Evolutionary conservation across 495 filamentous ascomycete species (phyloP), one percentile per base, ranked within the genome.

Genomic region (Pseudoneurospora amorphoporcata): DNA sequence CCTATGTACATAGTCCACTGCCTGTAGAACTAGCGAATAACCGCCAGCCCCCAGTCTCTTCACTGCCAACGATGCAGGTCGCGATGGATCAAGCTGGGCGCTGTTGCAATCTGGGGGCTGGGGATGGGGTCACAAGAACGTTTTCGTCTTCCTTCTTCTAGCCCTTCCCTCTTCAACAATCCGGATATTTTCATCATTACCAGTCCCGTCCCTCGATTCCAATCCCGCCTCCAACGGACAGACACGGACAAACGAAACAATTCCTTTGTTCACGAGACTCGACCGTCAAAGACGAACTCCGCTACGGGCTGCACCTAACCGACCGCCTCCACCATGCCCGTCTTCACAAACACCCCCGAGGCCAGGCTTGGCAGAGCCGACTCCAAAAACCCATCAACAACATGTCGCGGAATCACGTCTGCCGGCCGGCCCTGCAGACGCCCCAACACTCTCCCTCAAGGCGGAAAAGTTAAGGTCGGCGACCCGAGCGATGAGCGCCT

Each of bases 341-440:
- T 91, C 81, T 89, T 92, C 75, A 86, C 90, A 68, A 90, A 92
- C 76, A 97, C 95, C 0, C 95, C 96, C 71, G 95, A 98, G 82
- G 87, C 92, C 19, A 81, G 92, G 32, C 79, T 98, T 43, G 84
- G 86, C 40, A 91, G 94, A 69, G 87, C 89, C 72, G 94, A 97
- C 83, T 94, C 92, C 37, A 91, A 91, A 76, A 90, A 97, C 76
- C 92, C 94, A 38, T 84, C 88, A 2, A 90, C 90, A 69, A 97
- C 95, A 81, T 99, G 96, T 83, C 87, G 88, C 83, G 95, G 95
- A 23, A 88, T 98, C 74, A 97, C 93, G 8, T 79, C 85, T 8
- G 87, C 84, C 73, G 95, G 95, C 9, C 86, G 89, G 39, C 91
- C 92, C 19, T 99, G 95, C 82, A 87, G 94, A 75, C 88, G 93